A percentile compares a stretch with the other conserved stretches of the same genome.
Conservation (phyloP, 2,329 filamentous ascomycete genomes). For the Kalmusia sp. region DNA sequence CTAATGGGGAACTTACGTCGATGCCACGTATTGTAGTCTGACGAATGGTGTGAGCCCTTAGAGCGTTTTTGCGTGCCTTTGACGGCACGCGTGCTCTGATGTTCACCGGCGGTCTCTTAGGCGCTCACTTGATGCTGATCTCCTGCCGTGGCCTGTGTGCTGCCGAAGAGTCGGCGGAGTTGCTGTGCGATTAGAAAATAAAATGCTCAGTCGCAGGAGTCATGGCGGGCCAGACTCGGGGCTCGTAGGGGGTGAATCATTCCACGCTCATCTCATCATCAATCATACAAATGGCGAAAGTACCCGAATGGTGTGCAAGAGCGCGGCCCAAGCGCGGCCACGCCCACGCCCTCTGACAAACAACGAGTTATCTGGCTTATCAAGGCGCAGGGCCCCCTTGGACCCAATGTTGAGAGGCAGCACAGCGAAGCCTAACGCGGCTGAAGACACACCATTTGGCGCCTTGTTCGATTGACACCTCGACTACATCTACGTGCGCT, state of each 20-base stretch:
- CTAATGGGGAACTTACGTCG: neutral
- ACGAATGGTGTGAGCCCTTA: neutral
- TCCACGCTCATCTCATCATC: slow-evolving; percentile 13
- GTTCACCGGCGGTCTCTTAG: neutral
- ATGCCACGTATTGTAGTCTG: slow-evolving; percentile 9
- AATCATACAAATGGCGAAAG: neutral
- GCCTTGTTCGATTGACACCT: neutral
- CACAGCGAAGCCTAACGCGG: neutral
- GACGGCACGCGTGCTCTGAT: slow-evolving; percentile 1
- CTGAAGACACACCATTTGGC: neutral
- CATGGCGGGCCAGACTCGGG: neutral
- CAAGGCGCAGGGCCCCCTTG: neutral
- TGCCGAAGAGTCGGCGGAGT: neutral
- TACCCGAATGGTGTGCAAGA: neutral
- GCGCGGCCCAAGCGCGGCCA: slow-evolving; percentile 1
- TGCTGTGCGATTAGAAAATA: slow-evolving; percentile 1
- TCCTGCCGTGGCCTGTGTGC: neutral
- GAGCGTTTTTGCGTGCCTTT: neutral
- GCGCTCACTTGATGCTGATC: neutral
- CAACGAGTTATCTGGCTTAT: slow-evolving; percentile 4
- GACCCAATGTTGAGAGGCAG: neutral
- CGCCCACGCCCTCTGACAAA: slow-evolving; percentile 2
- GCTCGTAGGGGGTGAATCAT: neutral
- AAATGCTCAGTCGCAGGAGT: neutral
- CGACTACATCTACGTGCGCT: neutral